Base-by-base conservation (phyloP, 139 green algal genomes). In the Picochlorum costavermella region DNA sequence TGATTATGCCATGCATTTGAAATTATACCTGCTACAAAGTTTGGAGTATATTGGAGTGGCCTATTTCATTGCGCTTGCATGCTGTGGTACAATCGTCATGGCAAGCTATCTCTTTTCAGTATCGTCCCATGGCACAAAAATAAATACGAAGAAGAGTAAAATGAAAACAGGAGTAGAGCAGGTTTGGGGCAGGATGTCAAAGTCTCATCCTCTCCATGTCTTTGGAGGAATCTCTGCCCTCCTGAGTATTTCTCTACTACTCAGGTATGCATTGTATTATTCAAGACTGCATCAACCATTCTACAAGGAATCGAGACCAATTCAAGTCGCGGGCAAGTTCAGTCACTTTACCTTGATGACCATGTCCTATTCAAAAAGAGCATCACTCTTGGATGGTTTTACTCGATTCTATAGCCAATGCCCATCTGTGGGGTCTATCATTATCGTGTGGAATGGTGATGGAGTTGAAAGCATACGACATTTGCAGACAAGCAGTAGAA, bases 401-500 rank as follows among this genome's bases (percentile, higher is more conserved):
- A 50, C 82, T 13, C 23, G 23, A 2, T 70, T 82, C 68, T 84
- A 84, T 71, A 60, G 28, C 6, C 68, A 67, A 31, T 84, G 78
- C 56, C 16, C 67, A 26, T 78, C 71, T 2, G 78, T 82, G 37
- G 50, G 60, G 14, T 37, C 51, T 1, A 66, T 66, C 4, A 10
- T 66, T 3, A 23, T 66, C 13, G 60, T 66, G 11, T 66, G 60
- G 60, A 66, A 66, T 6, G 31, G 23, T 17, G 5, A 17, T 1
- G 37, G 33, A 12, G 23, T 17, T 26, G 48, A 25, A 6, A 13
- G 3, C 8, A 59, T 20, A 14, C 4, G 46, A 8, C 37, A 11
- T 43, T 29, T 40, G 1, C 23, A 49, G 60, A 77, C 56, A 56
- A 23, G 46, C 59, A 33, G 46, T 73, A 2, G 2, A 48, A 23